Base-by-base conservation (phyloP, 805 yeast species). In the Cyberlindnera mississippiensis region DNA sequence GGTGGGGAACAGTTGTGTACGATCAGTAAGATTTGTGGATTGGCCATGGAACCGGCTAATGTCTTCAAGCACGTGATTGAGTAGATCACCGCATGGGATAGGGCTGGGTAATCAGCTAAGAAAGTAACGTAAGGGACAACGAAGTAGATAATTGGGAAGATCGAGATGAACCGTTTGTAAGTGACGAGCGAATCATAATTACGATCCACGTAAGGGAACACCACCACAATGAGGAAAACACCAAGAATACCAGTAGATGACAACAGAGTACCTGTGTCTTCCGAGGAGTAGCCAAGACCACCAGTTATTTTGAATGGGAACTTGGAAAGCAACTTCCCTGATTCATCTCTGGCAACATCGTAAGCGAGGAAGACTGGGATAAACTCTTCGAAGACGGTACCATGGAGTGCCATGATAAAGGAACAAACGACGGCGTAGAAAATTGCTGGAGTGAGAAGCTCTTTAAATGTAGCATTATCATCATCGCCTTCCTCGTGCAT, bases 201-300 rank as follows among this genome's bases (percentile, higher is more conserved):
- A 40, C 78, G 60, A 50, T 77, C 82, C 18, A 77, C 59, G 29
- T 59, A 60, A 4, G 84, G 84, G 56, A 71, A 78, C 5, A 76
- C 50, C 34, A 78, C 60, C 35, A 76, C 41, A 32, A 79, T 71
- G 34, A 73, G 62, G 34, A 74, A 49, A 14, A 75, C 71, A 6
- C 82, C 82, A 30, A 72, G 62, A 13, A 73, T 51, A n/a, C 83
- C 84, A 2, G 78, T 72, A 2, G 68, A 45, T 6, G 82, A 75
- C 27, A 78, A 59, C 38, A 77, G 52, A 3, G 64, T 52, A 35
- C 83, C 85, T 20, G 78, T 76, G 18, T 67, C 66, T 38, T 62
- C 61, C 2, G 79, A 61, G 16, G 57, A 49, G 54, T 64, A 69
- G 6, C 76, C 78, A 45, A 78, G 62, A 0, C 84, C 84, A 28